phyloP scores from a whole-genome alignment of 495 filamentous ascomycete species.

The Neurospora discreta region DNA sequence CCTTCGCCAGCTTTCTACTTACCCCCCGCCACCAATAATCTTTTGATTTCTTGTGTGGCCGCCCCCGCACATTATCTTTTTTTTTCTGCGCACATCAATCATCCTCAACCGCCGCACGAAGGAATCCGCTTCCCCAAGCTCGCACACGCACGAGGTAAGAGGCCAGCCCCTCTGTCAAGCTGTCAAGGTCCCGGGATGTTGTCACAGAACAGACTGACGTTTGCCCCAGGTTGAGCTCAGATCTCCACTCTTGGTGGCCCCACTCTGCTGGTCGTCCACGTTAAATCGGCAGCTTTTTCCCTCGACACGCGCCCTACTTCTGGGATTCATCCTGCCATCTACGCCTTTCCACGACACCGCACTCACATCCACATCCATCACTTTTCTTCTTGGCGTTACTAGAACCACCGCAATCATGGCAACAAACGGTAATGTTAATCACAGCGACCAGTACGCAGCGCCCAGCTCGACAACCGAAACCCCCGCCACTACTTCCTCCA shows the following conservation, averaged over 20 bases:
- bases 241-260: neutral
- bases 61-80: neutral
- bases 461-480: slow-evolving; percentile 13
- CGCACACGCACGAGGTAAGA: neutral
- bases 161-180: neutral
- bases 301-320: slow-evolving; percentile 11
- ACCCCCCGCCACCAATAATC: neutral
- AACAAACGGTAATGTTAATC: slow-evolving; percentile 34
- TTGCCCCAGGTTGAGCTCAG: neutral
- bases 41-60: neutral
- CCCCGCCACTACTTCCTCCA: slow-evolving; percentile 7
- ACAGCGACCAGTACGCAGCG: slow-evolving; percentile 26
- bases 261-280: neutral
- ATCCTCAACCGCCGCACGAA: neutral
- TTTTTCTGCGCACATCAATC: neutral
- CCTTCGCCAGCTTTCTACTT: neutral
- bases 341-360: slow-evolving; percentile 6
- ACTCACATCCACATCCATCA: slow-evolving; percentile 1
- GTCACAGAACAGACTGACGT: neutral
- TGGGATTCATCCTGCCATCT: neutral
- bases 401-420: slow-evolving; percentile 29
- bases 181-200: neutral
- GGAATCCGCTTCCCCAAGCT: neutral
- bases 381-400: neutral
- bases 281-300: neutral